phyloP scores from a whole-genome alignment of 2,329 filamentous ascomycete species.

The Alternaria alternata region DNA sequence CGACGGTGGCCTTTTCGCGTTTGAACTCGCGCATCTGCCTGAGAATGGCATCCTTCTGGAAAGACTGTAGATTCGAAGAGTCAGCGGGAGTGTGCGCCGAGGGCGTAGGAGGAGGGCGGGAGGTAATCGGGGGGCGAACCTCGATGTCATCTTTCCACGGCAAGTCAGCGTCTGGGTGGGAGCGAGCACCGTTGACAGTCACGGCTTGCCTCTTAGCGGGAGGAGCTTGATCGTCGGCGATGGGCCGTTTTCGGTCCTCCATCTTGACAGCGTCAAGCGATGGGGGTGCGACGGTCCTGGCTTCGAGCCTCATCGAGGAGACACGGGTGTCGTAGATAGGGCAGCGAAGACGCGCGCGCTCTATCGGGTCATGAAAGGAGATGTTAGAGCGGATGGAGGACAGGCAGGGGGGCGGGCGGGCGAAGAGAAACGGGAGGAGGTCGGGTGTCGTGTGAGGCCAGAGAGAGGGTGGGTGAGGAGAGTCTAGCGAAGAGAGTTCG shows the following conservation, averaged over 20 bases:
- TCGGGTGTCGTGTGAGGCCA: conserved; percentile 37
- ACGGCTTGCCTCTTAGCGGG: conserved; percentile 87
- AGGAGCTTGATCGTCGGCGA: conserved; percentile 84
- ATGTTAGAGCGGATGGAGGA: conserved; percentile 34
- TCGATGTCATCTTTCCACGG: conserved; percentile 75
- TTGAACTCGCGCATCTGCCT: conserved; percentile 99
- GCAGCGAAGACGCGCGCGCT: conserved; percentile 28
- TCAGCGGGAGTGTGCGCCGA: conserved; percentile 44
- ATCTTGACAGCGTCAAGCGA: conserved; percentile 87
- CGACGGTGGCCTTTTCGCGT: conserved; percentile 82
- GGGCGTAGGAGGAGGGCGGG: conserved; percentile 26
- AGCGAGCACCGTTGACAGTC: conserved; percentile 75
- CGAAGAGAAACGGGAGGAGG: conserved; percentile 24
- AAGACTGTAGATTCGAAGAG: conserved; percentile 66
- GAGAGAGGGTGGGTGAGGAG: conserved; percentile 16
- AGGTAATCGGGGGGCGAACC: conserved; percentile 64
- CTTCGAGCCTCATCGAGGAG: conserved; percentile 84
- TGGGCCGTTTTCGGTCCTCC: conserved; percentile 99
- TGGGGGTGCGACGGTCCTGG: conserved; percentile 75
- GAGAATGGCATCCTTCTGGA: conserved; percentile 94
- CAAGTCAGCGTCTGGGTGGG: conserved; percentile 72
- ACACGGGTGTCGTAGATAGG: conserved; percentile 48
- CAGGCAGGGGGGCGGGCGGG: conserved; percentile 21
- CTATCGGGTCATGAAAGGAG: conserved; percentile 32
- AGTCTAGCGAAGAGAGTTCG: conserved; percentile 31